Base-by-base conservation (phyloP, 495 filamentous ascomycete species). In the Tuber indicum region DNA sequence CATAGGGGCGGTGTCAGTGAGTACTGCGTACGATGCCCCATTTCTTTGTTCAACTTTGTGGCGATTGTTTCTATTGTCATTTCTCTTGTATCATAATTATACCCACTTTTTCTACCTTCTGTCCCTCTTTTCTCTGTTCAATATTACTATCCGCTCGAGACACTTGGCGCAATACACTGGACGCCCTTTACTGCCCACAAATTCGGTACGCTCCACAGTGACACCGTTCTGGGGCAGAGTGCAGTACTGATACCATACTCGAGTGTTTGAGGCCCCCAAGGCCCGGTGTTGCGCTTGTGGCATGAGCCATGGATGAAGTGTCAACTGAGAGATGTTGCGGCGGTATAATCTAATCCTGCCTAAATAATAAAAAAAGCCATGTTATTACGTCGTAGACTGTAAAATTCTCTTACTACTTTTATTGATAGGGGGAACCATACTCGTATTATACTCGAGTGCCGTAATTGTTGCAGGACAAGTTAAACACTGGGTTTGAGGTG, bases 51-150 rank as follows among this genome's bases (percentile, higher is more conserved):
- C 66, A 66, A 81, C 73, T 71, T 74, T 42, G 77, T 72, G 80
- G 75, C 62, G 32, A 81, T 81, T 81, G 45, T 72, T 77, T 74
- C 46, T 73, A 41, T 44, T 44, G 39, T 76, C 72, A 70, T 72
- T 75, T 74, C 70, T 17, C 44, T 42, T 66, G 70, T 58, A 73
- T 73, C 39, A 76, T 74, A 44, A 72, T 45, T 74, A 71, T 72
- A 81, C 76, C 41, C 41, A 72, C 44, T 23, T 71, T 39, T 71
- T 71, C 36, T 17, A n/a, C 19, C 17, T 32, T 32, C 32, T 71
- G 1, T 41, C 39, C 39, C 1, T 41, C 16, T 36, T 71, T 8
- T 72, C n/a, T 42, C 16, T 72, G 36, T 42, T 66, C 58, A 14
- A 66, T 19, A 1, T 66, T 66, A 36, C 58, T 66, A 16, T 14